phyloP scores from a whole-genome alignment of 352 stramenopile species.

The Aphanomyces invadans region DNA sequence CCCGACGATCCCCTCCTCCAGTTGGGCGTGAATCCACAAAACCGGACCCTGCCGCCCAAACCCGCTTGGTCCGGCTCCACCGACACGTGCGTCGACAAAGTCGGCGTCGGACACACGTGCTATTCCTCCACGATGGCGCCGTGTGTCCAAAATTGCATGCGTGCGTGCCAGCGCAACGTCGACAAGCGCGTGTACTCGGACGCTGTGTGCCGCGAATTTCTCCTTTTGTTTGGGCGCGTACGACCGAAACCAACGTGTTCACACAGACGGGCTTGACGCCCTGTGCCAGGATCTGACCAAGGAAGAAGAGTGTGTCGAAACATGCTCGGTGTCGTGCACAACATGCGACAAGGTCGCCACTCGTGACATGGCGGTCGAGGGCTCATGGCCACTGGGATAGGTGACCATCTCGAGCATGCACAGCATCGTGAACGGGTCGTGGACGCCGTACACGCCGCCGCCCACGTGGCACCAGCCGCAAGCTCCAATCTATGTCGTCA shows the following conservation, averaged over 20 bases:
- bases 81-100: slow-evolving; percentile 52
- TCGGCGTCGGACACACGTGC: slow-evolving; percentile 50
- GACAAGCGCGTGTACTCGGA: slow-evolving; percentile 39
- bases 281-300: slow-evolving; percentile 39
- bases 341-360: slow-evolving; percentile 36
- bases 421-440: background rate
- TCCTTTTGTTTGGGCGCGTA: slow-evolving; percentile 47
- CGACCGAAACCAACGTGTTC: background rate
- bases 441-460: background rate
- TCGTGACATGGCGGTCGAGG: background rate
- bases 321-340: slow-evolving; percentile 49
- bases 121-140: slow-evolving; percentile 38
- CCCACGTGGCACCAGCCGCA: background rate
- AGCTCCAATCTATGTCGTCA: background rate
- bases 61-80: slow-evolving; percentile 14
- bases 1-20: slow-evolving; percentile 52
- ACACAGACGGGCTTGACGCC: background rate
- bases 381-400: background rate
- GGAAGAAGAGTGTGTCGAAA: slow-evolving; percentile 68
- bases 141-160: slow-evolving; percentile 56
- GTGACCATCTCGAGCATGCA: slow-evolving; percentile 2
- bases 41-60: slow-evolving; percentile 32
- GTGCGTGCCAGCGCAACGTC: slow-evolving; percentile 37
- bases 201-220: slow-evolving; percentile 42
- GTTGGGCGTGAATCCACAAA: slow-evolving; percentile 42